phyloP scores from a whole-genome alignment of 345 rosid species.

The Dimocarpus longan region DNA sequence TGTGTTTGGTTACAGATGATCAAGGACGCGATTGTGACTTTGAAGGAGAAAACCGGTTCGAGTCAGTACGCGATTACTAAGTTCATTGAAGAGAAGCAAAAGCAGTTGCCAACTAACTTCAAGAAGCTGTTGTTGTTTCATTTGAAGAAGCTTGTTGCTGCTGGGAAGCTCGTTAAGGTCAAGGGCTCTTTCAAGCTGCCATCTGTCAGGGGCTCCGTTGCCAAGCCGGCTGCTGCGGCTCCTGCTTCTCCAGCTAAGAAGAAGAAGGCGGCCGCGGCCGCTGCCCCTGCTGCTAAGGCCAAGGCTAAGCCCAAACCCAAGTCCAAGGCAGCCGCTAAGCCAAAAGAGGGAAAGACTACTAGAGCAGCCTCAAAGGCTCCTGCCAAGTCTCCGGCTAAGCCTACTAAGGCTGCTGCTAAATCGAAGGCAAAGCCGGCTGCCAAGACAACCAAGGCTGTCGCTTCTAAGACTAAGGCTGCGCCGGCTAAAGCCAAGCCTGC shows the following conservation, averaged over 20 bases:
- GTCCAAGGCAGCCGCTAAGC: slow-evolving; percentile 39
- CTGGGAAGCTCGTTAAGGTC: slow-evolving; percentile 70
- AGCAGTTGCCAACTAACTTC: slow-evolving; percentile 57
- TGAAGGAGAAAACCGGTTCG: slow-evolving; percentile 89
- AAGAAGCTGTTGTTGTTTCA: slow-evolving; percentile 66
- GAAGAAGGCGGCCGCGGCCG: slow-evolving; percentile 36
- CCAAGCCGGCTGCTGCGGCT: slow-evolving; percentile 27
- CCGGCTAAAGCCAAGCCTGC: slow-evolving; percentile 52
- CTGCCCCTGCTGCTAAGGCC: slow-evolving; percentile 26
- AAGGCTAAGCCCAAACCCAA: slow-evolving; percentile 40
- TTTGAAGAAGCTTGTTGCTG: slow-evolving; percentile 67
- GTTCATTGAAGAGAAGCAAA: slow-evolving; percentile 78
- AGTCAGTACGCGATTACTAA: slow-evolving; percentile 87
- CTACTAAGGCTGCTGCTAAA: slow-evolving; percentile 16
- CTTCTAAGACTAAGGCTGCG: slow-evolving; percentile 41
- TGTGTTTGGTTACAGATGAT: slow-evolving; percentile 57
- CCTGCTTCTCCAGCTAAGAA: slow-evolving; percentile 39
- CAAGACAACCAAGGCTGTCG: slow-evolving; percentile 33
- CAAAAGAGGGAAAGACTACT: slow-evolving; percentile 26
- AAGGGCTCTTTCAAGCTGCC: slow-evolving; percentile 79
- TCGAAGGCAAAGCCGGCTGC: slow-evolving; percentile 36
- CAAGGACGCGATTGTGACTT: slow-evolving; percentile 59
- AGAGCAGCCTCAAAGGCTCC: slow-evolving; percentile 17
- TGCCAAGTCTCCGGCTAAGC: slow-evolving; percentile 13
- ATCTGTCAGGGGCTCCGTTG: slow-evolving; percentile 34